Percentiles rank a stretch among this genome's conserved stretches.
Evolutionary conservation across 2,329 filamentous ascomycete genomes (phyloP).

Genomic region (Trichoderma lentiforme): DNA sequence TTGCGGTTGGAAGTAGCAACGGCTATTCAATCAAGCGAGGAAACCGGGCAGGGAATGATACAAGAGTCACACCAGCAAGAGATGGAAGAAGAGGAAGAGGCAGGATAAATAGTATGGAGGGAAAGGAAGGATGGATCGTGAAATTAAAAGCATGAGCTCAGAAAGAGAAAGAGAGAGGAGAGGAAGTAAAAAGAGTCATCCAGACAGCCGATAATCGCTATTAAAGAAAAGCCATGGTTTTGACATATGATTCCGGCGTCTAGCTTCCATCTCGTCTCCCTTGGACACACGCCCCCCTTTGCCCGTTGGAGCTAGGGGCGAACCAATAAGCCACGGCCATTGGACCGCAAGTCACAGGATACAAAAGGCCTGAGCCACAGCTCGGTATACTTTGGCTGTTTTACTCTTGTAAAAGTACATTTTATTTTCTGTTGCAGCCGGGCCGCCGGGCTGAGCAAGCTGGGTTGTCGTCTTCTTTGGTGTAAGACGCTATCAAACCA

Average conservation of each 20-base stretch:
- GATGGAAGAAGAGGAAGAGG: background rate
- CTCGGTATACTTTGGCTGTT: conserved; percentile 1
- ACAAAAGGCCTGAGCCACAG: background rate
- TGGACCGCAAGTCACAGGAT: conserved; percentile 12
- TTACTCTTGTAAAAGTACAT: background rate
- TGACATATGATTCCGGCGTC: conserved; percentile 19
- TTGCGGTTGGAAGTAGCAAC: background rate
- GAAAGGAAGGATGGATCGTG: background rate
- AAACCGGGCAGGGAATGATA: background rate
- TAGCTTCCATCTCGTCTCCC: background rate
- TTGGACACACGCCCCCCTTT: conserved; percentile 2
- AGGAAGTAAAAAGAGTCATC: conserved; percentile 1
- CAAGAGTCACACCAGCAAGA: background rate
- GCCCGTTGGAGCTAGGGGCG: conserved; percentile 12
- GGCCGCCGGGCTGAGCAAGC: background rate
- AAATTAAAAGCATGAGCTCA: background rate
- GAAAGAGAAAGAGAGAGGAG: background rate
- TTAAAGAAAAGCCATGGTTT: conserved; percentile 7
- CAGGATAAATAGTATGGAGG: background rate
- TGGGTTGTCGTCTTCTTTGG: background rate
- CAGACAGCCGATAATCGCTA: conserved; percentile 4
- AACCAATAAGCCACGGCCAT: background rate
- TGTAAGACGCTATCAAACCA: background rate
- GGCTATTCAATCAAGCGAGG: conserved; percentile 16
- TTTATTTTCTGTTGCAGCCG: background rate